Evolutionary conservation across 345 rosid genomes (phyloP).

Genomic region (Brassica incana): DNA sequence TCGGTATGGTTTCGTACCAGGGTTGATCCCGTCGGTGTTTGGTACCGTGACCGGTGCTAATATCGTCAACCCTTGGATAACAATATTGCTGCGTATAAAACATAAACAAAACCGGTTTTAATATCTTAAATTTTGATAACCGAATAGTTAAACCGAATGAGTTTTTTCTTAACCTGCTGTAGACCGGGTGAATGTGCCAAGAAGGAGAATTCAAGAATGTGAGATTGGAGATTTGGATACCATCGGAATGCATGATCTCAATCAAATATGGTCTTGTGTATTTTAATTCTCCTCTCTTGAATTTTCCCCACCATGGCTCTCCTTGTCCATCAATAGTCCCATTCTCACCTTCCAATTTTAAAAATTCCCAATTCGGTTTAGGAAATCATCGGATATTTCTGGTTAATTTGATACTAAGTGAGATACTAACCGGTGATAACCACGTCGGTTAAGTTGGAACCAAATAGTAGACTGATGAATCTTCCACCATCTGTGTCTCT

Average conservation of each 20-base stretch:
- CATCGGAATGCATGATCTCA: slow-evolving; percentile 63
- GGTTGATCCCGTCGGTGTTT: slow-evolving; percentile 88
- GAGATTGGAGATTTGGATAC: slow-evolving; percentile 68
- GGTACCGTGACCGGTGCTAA: slow-evolving; percentile 79
- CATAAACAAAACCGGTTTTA: not conserved
- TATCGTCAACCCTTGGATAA: slow-evolving; percentile 67
- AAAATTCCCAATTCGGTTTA: not conserved
- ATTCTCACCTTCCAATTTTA: slow-evolving; percentile 52
- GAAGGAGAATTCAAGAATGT: slow-evolving; percentile 83
- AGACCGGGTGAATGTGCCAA: slow-evolving; percentile 86
- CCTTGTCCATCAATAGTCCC: slow-evolving; percentile 94
- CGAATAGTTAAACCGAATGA: not conserved
- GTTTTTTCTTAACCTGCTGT: slow-evolving; percentile 54
- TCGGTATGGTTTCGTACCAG: slow-evolving; percentile 46
- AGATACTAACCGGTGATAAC: slow-evolving; percentile 64
- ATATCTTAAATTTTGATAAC: not conserved
- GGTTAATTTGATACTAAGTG: not conserved
- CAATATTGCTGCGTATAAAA: slow-evolving; percentile 52
- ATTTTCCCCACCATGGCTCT: slow-evolving; percentile 77
- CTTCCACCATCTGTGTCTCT: slow-evolving; percentile 70
- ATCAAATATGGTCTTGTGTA: slow-evolving; percentile 76
- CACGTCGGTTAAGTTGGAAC: slow-evolving; percentile 83
- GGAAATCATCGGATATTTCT: not conserved
- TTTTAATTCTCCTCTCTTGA: slow-evolving; percentile 48
- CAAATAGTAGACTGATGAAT: slow-evolving; percentile 65